A percentile compares a stretch with the other conserved stretches of the same genome.
Conservation (phyloP, 176 grass and related monocot genomes). For the Carex kokanica region DNA sequence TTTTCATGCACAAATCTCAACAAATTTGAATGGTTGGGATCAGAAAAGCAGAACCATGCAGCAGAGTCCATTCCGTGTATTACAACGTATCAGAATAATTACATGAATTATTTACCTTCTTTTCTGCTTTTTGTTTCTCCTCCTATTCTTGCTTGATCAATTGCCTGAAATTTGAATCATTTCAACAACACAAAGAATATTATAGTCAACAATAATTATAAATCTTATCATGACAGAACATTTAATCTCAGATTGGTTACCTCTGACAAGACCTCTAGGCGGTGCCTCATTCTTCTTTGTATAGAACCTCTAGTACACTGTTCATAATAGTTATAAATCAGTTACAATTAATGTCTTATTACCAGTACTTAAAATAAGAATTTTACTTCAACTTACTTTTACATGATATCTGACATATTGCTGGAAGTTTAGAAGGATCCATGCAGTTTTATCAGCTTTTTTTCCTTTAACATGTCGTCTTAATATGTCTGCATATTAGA, state of each 20-base stretch:
- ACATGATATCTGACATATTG: constrained; percentile 76
- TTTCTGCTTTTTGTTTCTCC: constrained; percentile 20
- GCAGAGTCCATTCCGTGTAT: no score
- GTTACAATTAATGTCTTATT: not conserved
- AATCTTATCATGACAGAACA: not conserved
- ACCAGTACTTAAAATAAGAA: not conserved
- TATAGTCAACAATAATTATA: not conserved
- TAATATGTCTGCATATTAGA: constrained; percentile 41
- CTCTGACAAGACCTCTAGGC: constrained; percentile 49
- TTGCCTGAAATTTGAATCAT: constrained; percentile 37
- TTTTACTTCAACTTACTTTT: constrained; percentile 39
- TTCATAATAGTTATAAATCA: constrained; percentile 2
- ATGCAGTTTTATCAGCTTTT: constrained; percentile 53
- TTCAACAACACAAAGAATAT: not conserved
- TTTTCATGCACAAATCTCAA: no score
- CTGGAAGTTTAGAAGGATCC: constrained; percentile 81
- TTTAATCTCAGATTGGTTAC: constrained; percentile 22
- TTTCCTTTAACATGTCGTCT: constrained; percentile 46
- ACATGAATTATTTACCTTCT: constrained; percentile 28
- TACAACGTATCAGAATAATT: not conserved
- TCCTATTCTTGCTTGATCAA: constrained; percentile 49
- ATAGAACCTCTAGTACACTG: constrained; percentile 75
- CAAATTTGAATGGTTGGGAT: no score
- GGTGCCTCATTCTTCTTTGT: constrained; percentile 68
- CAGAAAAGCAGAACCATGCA: no score